Conservation (phyloP, 1,139 yeast species). For the Torulaspora pretoriensis region DNA sequence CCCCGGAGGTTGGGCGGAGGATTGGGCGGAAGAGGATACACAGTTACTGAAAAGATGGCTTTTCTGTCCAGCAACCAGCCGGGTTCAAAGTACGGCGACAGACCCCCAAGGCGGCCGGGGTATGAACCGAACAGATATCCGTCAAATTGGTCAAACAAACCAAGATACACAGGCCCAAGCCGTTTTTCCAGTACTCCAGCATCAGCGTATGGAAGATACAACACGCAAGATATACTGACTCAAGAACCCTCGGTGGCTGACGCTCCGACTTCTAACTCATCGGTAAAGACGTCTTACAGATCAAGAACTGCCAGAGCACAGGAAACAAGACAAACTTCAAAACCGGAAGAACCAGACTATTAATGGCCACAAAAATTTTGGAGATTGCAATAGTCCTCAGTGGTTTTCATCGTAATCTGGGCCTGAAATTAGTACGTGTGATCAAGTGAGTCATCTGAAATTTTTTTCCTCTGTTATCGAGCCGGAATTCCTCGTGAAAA, state of each 20-base stretch:
- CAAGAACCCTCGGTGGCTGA: not conserved
- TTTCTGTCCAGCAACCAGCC: not conserved
- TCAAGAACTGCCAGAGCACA: constrained; percentile 29
- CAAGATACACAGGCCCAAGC: constrained; percentile 15
- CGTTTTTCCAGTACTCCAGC: constrained; percentile 13
- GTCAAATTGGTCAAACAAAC: constrained; percentile 7
- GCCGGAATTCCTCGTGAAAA: not conserved
- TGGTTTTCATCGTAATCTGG: not conserved
- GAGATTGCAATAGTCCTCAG: not conserved
- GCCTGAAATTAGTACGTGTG: too few species aligned
- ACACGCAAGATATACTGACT: not conserved
- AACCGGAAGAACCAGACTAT: constrained; percentile 14
- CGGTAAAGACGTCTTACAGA: constrained; percentile 21
- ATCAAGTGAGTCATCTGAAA: too few species aligned
- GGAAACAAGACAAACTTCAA: constrained; percentile 9
- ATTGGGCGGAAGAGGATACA: constrained; percentile 57
- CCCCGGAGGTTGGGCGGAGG: constrained; percentile 81
- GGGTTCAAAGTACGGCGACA: constrained; percentile 4
- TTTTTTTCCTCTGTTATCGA: too few species aligned
- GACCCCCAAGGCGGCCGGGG: constrained; percentile 4
- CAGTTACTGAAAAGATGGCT: constrained; percentile 24
- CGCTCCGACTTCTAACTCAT: constrained; percentile 1
- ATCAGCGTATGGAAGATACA: not conserved
- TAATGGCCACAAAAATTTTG: not conserved
- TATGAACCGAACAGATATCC: constrained; percentile 3